These are phyloP conservation scores for Acanthamoeba sp. DNA, from an alignment of 208 protist genomes.

Conservation along the genomic window DNA sequence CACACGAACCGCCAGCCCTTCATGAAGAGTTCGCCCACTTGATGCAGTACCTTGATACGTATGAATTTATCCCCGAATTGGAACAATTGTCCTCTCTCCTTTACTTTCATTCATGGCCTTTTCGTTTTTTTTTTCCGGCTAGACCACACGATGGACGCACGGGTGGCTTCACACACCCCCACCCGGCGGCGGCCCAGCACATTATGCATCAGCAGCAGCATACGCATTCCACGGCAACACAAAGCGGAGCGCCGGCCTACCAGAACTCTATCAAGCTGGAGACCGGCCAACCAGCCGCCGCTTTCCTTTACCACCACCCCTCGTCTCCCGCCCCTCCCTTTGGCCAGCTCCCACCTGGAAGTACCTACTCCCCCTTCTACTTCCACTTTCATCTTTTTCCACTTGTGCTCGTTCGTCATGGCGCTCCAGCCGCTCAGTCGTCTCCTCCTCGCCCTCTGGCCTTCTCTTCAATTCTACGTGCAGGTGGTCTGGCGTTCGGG, in stretches of 20 bases:
- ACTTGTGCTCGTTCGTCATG: too few species aligned
- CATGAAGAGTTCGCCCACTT: constrained; percentile 35
- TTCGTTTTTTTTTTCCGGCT: neutral
- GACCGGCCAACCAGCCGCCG: neutral
- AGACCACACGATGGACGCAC: neutral
- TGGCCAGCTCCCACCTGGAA: neutral
- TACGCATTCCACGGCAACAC: neutral
- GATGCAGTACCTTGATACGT: constrained; percentile 68
- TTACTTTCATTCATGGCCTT: neutral
- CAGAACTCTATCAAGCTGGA: neutral
- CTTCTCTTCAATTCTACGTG: too few species aligned
- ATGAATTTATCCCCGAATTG: neutral
- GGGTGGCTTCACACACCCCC: neutral
- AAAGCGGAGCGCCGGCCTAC: neutral
- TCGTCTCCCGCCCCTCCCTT: neutral
- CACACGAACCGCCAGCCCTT: too few species aligned
- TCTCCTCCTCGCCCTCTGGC: too few species aligned
- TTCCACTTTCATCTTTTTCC: too few species aligned
- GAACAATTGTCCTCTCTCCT: neutral
- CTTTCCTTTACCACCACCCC: neutral
- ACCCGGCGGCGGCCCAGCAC: neutral
- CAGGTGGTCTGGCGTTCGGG: too few species aligned
- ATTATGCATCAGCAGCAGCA: neutral
- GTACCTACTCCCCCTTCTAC: too few species aligned
- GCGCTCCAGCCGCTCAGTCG: too few species aligned